phyloP scores from a whole-genome alignment of 805 yeast species.

The Cephaloascus albidus region DNA sequence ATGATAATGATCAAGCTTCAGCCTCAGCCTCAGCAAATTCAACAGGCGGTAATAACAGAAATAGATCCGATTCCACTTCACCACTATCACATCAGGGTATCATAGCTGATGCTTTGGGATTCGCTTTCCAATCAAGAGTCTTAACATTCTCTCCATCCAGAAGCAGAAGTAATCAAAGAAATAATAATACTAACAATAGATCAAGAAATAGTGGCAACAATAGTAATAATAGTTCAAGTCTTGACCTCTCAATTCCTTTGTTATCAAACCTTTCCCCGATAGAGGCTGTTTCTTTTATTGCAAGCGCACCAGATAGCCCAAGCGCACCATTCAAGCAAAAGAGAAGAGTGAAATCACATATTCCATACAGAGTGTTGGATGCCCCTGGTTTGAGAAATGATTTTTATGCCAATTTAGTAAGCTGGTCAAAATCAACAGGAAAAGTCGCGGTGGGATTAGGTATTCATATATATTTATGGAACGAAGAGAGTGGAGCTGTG shows the following conservation, averaged over 20 bases:
- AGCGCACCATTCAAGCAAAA: neutral
- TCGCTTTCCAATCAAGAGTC: slow-evolving; percentile 29
- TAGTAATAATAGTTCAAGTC: slow-evolving; percentile 2
- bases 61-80: slow-evolving; percentile 11
- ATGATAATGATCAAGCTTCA: neutral
- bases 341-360: slow-evolving; percentile 19
- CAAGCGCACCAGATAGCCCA: slow-evolving; percentile 2
- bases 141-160: slow-evolving; percentile 16
- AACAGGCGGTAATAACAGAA: slow-evolving; percentile 8
- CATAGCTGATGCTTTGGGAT: slow-evolving; percentile 44
- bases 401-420: slow-evolving; percentile 64
- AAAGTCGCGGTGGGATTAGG: slow-evolving; percentile 62
- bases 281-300: slow-evolving; percentile 5
- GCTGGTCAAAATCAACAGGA: slow-evolving; percentile 52
- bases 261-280: slow-evolving; percentile 6
- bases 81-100: slow-evolving; percentile 22
- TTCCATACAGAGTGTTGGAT: slow-evolving; percentile 44
- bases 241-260: slow-evolving; percentile 10
- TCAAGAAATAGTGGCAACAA: slow-evolving; percentile 5
- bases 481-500: slow-evolving; percentile 35
- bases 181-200: too few relatives aligned
- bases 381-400: slow-evolving; percentile 72
- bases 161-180: neutral
- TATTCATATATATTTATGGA: slow-evolving; percentile 53
- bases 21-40: neutral